Evolutionary conservation across 1,139 yeast genomes (phyloP), one percentile per base, ranked within the genome.

Genomic region (Nakaseomyces uthaithaninus): DNA sequence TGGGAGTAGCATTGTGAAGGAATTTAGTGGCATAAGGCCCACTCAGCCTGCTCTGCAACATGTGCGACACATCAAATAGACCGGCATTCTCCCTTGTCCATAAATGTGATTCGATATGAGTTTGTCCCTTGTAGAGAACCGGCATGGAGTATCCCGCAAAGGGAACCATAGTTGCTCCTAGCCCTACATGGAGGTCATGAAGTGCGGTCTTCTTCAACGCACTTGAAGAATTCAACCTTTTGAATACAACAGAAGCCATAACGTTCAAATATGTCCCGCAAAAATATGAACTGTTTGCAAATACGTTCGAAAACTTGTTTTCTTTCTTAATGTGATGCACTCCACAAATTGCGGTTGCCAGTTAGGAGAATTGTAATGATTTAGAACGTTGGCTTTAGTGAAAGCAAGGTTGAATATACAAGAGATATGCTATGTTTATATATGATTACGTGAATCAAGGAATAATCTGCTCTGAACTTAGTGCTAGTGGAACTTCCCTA

Each of bases 81-180:
- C 98, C 98, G 37, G 89, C 91, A 48, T 83, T 75, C 25, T 69
- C 59, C 60, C 98, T 76, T 1, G 91, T 94, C 96, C 97, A 91
- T 47, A 81, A 74, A 66, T 91, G 98, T 1, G 96, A 87, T 46
- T 87, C 94, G 37, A 86, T 78, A 62, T 89, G 97, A 3, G 86
- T 65, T 63, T 85, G 95, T 16, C 71, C 78, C 51, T 76, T 73
- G 67, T 89, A 91, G 37, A 86, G 65, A 10, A 91, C 89, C 2
- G 98, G 98, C 97, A 91, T 89, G 39, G 80, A 76, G 58, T 75
- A 91, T 14, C 96, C 96, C 20, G 97, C 97, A 64, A 85, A 91
- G 33, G 91, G 94, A 3, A 87, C 97, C 81, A 91, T 80, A 46
- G 84, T 87, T 11, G 89, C 98, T 4, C 89, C 91, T 38, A 77